Evolutionary conservation across 225 moss, liverwort and hornwort genomes (phyloP), one percentile per base, ranked within the genome.

Genomic region (Antitrichia curtipendula): DNA sequence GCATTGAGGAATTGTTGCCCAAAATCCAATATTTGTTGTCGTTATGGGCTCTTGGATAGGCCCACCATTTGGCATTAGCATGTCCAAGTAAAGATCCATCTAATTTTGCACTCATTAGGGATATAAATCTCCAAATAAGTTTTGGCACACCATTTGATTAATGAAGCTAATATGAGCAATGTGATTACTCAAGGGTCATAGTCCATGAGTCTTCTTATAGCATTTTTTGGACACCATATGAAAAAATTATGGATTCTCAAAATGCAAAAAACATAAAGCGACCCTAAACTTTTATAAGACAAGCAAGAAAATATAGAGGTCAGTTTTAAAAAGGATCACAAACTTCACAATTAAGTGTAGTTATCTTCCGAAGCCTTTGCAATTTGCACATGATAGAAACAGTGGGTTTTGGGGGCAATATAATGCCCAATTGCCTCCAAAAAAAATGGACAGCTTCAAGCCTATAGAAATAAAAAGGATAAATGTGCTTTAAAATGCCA

Each of bases 141-240:
- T n/a, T n/a, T n/a, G n/a, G n/a, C 5, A 50, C 5, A 75, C 10
- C 13, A 20, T 8, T 50, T 20, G 5, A 9, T 3, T 28, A 45
- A 71, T 27, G 71, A 43, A 43, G 4, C 4, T 69, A 8, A 40
- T 24, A 31, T 31, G 7, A 47, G 18, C 32, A 31, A 75, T 8
- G 21, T 50, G 8, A 8, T 34, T 75, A 32, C 8, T 50, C 0
- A 0, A 2, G 40, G 21, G 23, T 0, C 2, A 0, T 6, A 14
- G 14, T 14, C 13, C 1, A 21, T 3, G 3, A 50, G 3, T 49
- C 32, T 22, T 13, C 3, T 13, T 32, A 13, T 43, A 3, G n/a
- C 28, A 71, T 45, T 43, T 28, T 16, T 6, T 16, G 72, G 16
- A 5, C 27, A 43, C 15, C 5, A 27, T 1, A 22, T 34, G 13